Evolutionary conservation across 2,329 filamentous ascomycete genomes (phyloP).

Genomic region (Alternaria arbusti): DNA sequence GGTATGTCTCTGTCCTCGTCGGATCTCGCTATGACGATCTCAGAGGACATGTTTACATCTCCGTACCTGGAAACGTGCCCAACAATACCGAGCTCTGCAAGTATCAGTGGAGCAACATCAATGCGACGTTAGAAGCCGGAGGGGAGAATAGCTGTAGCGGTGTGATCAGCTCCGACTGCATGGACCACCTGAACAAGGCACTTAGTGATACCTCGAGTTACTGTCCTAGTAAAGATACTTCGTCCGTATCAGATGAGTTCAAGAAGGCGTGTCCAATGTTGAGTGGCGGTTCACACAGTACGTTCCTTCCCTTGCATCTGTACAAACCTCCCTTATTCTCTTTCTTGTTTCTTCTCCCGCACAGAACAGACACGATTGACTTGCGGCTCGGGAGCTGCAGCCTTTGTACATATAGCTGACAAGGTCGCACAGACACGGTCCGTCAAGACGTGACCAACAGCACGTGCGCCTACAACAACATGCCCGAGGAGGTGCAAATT

Average conservation of each 20-base stretch:
- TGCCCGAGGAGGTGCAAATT: slow-evolving; percentile 1
- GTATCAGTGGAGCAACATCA: background rate
- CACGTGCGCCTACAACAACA: background rate
- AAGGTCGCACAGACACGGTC: background rate
- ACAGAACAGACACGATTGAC: background rate
- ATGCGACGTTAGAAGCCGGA: slow-evolving; percentile 4
- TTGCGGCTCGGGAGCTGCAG: background rate
- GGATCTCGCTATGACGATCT: background rate
- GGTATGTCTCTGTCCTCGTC: slow-evolving; percentile 5
- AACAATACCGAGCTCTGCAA: slow-evolving; percentile 1
- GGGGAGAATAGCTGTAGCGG: slow-evolving; percentile 3
- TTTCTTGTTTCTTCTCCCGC: background rate
- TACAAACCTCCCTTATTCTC: background rate
- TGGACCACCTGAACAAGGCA: background rate
- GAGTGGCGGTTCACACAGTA: background rate
- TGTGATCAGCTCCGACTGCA: background rate
- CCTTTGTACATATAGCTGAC: slow-evolving; percentile 1
- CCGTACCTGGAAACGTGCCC: background rate
- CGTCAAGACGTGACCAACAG: slow-evolving; percentile 1
- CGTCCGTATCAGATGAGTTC: slow-evolving; percentile 1
- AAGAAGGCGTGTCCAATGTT: background rate
- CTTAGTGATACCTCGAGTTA: background rate
- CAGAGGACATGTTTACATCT: slow-evolving; percentile 1
- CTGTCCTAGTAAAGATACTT: background rate
- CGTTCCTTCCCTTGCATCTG: background rate